Evolutionary conservation across 163 green algal genomes (phyloP).

Genomic region (Chlamydomonas reinhardtii): DNA sequence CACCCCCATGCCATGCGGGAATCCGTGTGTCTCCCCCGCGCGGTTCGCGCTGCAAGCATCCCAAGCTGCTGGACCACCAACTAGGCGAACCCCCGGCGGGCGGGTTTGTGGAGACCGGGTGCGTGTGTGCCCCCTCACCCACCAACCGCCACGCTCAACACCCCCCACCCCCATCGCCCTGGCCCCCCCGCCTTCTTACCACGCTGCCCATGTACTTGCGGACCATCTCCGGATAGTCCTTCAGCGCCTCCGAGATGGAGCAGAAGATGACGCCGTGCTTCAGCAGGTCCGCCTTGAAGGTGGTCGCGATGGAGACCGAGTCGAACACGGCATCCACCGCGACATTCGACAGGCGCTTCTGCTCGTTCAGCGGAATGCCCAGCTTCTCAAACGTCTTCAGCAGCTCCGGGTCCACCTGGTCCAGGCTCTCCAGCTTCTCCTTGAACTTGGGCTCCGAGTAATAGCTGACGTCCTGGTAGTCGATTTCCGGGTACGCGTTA

Average conservation of each 20-base stretch:
- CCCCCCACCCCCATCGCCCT: no score
- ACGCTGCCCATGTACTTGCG: conserved; percentile 96
- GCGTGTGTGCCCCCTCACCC: no score
- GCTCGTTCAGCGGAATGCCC: conserved; percentile 97
- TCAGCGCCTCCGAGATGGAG: conserved; percentile 95
- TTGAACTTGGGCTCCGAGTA: conserved; percentile 97
- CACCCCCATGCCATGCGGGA: no score
- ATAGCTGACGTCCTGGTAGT: conserved; percentile 90
- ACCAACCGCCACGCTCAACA: no score
- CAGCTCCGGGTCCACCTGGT: conserved; percentile 98
- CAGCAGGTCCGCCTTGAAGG: conserved; percentile 94
- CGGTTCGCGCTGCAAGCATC: no score
- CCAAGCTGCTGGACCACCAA: no score
- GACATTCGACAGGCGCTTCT: conserved; percentile 98
- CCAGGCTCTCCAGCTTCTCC: conserved; percentile 89
- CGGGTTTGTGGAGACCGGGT: no score
- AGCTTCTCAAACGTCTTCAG: conserved; percentile 97
- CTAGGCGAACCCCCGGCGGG: no score
- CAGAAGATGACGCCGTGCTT: conserved; percentile 98
- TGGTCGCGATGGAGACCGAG: conserved; percentile 98
- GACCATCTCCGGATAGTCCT: conserved; percentile 97
- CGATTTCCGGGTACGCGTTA: conserved; percentile 87
- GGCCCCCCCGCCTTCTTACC: conserved; percentile 65
- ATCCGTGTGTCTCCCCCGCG: no score
- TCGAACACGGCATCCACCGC: conserved; percentile 99